Percentiles rank a stretch among this genome's conserved stretches.
Conservation (phyloP, 169 alveolate species). For the Blepharisma undulans region DNA sequence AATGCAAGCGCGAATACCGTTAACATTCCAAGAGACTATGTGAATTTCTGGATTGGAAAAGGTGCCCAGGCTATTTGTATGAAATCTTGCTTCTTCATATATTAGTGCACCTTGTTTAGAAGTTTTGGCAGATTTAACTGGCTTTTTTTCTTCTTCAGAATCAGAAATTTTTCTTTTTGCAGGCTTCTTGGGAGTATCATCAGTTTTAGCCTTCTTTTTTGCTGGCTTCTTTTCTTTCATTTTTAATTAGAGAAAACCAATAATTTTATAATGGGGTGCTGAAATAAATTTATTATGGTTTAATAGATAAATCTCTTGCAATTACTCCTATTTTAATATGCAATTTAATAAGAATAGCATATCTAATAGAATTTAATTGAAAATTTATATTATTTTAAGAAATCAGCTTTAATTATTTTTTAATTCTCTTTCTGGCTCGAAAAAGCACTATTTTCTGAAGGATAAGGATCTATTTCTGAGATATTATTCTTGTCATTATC, state of each 20-base stretch:
- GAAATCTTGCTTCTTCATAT: background rate
- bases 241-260: background rate
- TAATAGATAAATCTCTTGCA: too few species aligned
- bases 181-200: background rate
- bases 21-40: slow-evolving; percentile 35
- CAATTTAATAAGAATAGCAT: too few species aligned
- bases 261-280: background rate
- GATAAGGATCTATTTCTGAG: background rate
- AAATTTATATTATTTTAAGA: too few species aligned
- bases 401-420: too few species aligned
- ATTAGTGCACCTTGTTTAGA: background rate
- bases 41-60: slow-evolving; percentile 13
- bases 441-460: background rate
- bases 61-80: background rate
- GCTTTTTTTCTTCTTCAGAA: background rate
- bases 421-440: background rate
- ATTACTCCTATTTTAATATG: too few species aligned
- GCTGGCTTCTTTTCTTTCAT: background rate
- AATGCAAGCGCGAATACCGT: slow-evolving; percentile 25
- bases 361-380: too few species aligned
- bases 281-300: background rate
- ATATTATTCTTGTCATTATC: too few species aligned
- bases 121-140: background rate
- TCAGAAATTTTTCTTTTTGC: background rate
- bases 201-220: background rate